Conservation (phyloP, 2,329 filamentous ascomycete genomes). For the Aureobasidium sp. region DNA sequence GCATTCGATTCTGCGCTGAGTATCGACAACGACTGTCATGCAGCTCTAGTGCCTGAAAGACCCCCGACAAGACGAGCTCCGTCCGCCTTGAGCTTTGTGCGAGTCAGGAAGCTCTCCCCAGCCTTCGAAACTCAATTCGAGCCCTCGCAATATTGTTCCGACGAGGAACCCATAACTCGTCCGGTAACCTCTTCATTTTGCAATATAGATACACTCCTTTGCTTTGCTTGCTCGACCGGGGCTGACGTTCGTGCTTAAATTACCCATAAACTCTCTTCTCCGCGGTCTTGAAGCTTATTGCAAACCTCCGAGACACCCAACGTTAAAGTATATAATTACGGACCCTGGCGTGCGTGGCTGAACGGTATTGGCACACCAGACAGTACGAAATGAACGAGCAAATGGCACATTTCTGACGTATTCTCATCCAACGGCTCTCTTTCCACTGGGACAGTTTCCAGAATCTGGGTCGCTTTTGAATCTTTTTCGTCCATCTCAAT, state of each 20-base stretch:
- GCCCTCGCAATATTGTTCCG: slow-evolving; percentile 3
- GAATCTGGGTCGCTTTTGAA: neutral
- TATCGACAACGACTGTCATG: slow-evolving; percentile 11
- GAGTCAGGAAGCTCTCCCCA: slow-evolving; percentile 4
- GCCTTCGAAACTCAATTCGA: neutral
- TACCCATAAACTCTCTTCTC: neutral
- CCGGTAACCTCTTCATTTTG: neutral
- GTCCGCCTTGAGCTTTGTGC: slow-evolving; percentile 15
- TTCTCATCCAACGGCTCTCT: neutral
- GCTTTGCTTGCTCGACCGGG: neutral
- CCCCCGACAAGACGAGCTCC: neutral
- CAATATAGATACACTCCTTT: neutral
- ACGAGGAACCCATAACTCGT: neutral
- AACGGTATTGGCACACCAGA: neutral
- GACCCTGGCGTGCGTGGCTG: slow-evolving; percentile 6
- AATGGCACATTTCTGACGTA: neutral
- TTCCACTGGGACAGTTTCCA: neutral
- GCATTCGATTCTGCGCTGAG: neutral
- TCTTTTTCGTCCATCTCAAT: slow-evolving; percentile 4
- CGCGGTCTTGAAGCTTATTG: neutral
- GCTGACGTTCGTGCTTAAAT: neutral
- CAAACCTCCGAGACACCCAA: neutral
- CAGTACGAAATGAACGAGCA: slow-evolving; percentile 1
- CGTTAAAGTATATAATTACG: neutral
- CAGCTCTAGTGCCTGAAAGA: slow-evolving; percentile 3